Evolutionary conservation across 768 basidiomycete genomes (phyloP).

Genomic region (Naganishia randhawae): DNA sequence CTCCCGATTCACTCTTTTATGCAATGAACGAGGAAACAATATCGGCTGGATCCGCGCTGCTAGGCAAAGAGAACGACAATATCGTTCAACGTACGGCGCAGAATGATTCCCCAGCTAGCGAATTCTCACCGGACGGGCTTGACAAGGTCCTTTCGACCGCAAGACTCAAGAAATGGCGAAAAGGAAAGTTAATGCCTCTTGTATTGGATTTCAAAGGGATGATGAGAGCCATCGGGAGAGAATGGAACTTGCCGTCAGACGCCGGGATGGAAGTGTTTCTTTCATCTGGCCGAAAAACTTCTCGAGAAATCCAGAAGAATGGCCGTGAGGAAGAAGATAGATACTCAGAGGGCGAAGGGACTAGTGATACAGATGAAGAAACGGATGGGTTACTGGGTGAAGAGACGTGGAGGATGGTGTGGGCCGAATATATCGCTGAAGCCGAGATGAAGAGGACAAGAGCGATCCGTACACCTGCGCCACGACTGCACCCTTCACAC

Average conservation of each 20-base stretch:
- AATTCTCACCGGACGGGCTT: not conserved
- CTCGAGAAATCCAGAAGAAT: not conserved
- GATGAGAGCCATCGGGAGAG: constrained; percentile 20
- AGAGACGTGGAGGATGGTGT: constrained; percentile 30
- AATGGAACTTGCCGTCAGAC: constrained; percentile 27
- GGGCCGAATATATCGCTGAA: constrained; percentile 22
- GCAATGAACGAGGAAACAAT: not conserved
- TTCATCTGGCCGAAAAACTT: not conserved
- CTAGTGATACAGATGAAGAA: not conserved
- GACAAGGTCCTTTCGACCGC: constrained; percentile 11
- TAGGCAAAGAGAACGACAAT: not conserved
- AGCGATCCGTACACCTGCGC: not conserved
- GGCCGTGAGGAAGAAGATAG: not conserved
- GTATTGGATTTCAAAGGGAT: constrained; percentile 14
- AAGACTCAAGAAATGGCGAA: constrained; percentile 17
- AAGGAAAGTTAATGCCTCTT: constrained; percentile 25
- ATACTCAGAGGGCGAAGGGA: constrained; percentile 11
- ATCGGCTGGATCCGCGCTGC: not conserved
- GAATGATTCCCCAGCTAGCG: not conserved
- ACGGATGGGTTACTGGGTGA: constrained; percentile 7
- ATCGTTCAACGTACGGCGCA: not conserved
- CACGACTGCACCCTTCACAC: not conserved
- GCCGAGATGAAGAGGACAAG: constrained; percentile 10
- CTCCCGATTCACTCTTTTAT: constrained; percentile 19
- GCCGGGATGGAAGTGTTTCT: constrained; percentile 28